phyloP scores from a whole-genome alignment of 1,284 basidiomycete genomes.

The Afroboletus lepidellus region DNA sequence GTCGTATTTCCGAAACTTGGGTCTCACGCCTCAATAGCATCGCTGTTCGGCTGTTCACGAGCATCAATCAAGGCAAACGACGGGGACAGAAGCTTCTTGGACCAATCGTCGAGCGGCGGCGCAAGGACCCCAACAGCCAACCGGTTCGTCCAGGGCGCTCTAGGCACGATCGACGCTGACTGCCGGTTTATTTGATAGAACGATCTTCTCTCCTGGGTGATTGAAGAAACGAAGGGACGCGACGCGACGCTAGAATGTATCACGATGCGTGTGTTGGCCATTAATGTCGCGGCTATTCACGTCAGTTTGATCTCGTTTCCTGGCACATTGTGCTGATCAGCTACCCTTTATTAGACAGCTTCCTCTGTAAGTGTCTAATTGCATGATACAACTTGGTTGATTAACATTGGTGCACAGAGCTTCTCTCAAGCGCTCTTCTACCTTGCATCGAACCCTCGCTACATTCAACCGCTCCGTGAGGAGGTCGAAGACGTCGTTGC shows the following conservation, averaged over 20 bases:
- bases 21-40: background rate
- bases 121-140: background rate
- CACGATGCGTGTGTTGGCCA: background rate
- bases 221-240: background rate
- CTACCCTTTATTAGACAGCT: background rate
- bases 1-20: background rate
- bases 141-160: background rate
- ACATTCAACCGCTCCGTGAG: background rate
- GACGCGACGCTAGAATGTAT: background rate
- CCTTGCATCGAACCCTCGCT: background rate
- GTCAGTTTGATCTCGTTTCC: background rate
- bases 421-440: background rate
- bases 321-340: background rate
- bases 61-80: background rate
- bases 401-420: background rate
- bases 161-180: background rate
- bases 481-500: background rate
- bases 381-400: background rate
- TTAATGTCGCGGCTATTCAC: background rate
- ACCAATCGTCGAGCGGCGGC: background rate
- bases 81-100: background rate
- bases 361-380: background rate
- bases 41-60: background rate
- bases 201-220: background rate
- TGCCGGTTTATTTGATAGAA: background rate